Conservation (phyloP, 2,329 filamentous ascomycete genomes). For the Microdochium nivale region DNA sequence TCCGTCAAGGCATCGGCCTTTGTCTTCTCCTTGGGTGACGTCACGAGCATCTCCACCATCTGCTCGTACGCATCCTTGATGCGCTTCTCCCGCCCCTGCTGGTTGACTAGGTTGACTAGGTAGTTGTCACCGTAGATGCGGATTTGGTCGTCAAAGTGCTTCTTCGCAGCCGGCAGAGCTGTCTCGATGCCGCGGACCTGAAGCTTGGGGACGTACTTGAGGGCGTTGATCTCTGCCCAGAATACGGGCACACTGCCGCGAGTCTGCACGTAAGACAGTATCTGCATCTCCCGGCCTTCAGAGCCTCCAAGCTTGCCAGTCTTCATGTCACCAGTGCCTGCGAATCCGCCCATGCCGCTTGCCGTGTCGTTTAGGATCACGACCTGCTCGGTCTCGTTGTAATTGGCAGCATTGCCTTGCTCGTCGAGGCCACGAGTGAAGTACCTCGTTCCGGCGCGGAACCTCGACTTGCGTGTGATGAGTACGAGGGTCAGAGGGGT, state of each 20-base stretch:
- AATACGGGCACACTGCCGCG: slow-evolving; percentile 92
- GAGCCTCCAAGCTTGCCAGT: slow-evolving; percentile 57
- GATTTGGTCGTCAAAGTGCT: slow-evolving; percentile 92
- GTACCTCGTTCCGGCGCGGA: slow-evolving; percentile 86
- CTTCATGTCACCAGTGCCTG: slow-evolving; percentile 65
- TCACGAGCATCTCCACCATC: slow-evolving; percentile 69
- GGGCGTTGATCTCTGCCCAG: slow-evolving; percentile 92
- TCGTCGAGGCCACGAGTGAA: slow-evolving; percentile 93
- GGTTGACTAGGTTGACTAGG: slow-evolving; percentile 94
- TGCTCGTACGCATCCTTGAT: slow-evolving; percentile 94
- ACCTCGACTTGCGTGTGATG: slow-evolving; percentile 81
- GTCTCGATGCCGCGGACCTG: slow-evolving; percentile 80
- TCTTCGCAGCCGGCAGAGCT: slow-evolving; percentile 67
- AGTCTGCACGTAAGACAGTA: slow-evolving; percentile 92
- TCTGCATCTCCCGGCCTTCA: slow-evolving; percentile 68
- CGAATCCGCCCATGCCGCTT: slow-evolving; percentile 70
- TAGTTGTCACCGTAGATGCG: slow-evolving; percentile 92
- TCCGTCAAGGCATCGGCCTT: slow-evolving; percentile 58
- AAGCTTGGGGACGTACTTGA: slow-evolving; percentile 85
- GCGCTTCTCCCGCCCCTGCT: slow-evolving; percentile 80
- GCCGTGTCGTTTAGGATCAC: slow-evolving; percentile 78
- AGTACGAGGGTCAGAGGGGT: slow-evolving; percentile 78
- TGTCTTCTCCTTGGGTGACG: slow-evolving; percentile 56
- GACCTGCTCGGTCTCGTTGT: slow-evolving; percentile 95
- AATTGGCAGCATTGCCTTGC: slow-evolving; percentile 92